Base-by-base conservation (phyloP, 2,329 filamentous ascomycete species). In the Metarhizium sp. region DNA sequence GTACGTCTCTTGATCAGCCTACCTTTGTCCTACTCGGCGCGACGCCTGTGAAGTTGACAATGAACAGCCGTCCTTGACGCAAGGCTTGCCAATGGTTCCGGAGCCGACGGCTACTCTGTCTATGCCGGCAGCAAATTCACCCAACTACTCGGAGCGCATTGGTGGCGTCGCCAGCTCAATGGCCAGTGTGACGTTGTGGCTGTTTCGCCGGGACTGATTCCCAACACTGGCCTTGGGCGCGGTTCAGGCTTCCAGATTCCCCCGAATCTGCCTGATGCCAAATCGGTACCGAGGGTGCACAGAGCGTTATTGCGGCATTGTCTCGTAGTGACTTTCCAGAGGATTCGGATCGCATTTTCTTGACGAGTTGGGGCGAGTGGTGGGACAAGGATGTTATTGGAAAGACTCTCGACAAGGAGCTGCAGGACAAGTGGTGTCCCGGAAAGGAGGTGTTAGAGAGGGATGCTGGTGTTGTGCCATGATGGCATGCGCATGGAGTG, bases 331-430 rank as follows among this genome's bases (percentile, higher is more conserved):
- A 80, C 58, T 67, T 80, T 45, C 78, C 78, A 1, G 70, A 75
- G 30, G 77, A 81, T 40, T 73, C 72, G 0, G 74, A 80, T 18
- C 72, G 73, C 52, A 77, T 81, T 54, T 80, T 81, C 63, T 60
- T 81, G 49, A 80, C 77, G 0, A 79, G 77, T 60, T 80, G 77
- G 78, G 78, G 78, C 1, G 77, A 81, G 66, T 81, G 77, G 77
- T 81, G 78, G 77, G 61, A 68, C 14, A 78, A 72, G 62, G 68
- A 73, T 3, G 67, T 73, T 2, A 74, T 73, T 52, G 68, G 60
- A 13, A 64, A 68, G 54, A 67, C 67, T 1, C 64, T 78, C 3
- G 75, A 81, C 53, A 72, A 73, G 65, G 58, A 60, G 1, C 67
- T 81, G 3, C 78, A 80, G 67, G 71, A 80, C 43, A 78, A 76